Evolutionary conservation across 495 filamentous ascomycete species (phyloP).

Genomic region (Xanthoparmelia taractica): DNA sequence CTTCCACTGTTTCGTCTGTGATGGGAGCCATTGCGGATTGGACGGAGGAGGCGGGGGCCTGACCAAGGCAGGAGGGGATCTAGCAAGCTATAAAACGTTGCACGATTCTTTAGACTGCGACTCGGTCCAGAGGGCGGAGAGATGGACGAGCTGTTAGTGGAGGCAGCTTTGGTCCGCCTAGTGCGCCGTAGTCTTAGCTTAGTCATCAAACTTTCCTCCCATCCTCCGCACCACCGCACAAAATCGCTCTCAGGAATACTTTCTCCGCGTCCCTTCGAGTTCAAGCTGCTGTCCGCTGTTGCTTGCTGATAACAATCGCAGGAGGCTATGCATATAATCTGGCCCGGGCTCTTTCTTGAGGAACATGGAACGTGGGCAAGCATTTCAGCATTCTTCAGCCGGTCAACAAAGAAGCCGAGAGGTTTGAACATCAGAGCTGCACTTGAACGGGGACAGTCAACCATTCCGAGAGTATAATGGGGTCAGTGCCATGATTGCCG

Average conservation of each 20-base stretch:
- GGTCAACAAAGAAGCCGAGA: not conserved
- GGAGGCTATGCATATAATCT: not conserved
- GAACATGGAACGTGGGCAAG: not conserved
- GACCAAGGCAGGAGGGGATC: slow-evolving; percentile 31
- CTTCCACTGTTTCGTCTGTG: slow-evolving; percentile 64
- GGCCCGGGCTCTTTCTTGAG: not conserved
- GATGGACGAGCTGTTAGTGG: not conserved
- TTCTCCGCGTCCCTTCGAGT: not conserved
- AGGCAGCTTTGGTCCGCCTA: not conserved
- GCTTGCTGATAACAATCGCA: not conserved
- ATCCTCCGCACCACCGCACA: no score
- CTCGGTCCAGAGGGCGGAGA: not conserved
- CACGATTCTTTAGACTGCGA: slow-evolving; percentile 9
- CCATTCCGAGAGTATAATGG: no score
- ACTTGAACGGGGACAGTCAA: no score
- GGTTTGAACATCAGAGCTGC: no score
- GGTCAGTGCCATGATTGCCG: no score
- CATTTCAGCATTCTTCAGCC: not conserved
- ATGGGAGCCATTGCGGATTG: slow-evolving; percentile 68
- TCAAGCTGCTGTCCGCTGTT: not conserved
- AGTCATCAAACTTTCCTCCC: not conserved
- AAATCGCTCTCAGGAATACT: no score
- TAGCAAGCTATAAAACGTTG: slow-evolving; percentile 14
- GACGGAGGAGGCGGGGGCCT: slow-evolving; percentile 28
- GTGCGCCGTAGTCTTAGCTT: not conserved